These are phyloP conservation scores for Austroboletus novae-zelandiae DNA, from an alignment of 1,284 basidiomycete genomes.

Conservation along the genomic window DNA sequence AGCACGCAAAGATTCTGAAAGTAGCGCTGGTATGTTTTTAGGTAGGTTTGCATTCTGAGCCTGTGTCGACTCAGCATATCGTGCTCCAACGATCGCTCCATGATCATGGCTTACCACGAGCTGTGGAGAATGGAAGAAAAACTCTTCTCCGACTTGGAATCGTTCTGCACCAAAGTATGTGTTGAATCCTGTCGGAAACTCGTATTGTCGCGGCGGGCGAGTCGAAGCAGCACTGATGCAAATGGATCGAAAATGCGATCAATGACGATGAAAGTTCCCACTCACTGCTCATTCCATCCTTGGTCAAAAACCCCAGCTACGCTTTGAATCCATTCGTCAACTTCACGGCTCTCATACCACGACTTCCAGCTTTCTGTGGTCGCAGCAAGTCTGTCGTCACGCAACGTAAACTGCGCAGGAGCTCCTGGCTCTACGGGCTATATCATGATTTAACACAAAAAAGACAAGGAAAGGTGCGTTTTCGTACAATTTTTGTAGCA, in stretches of 20 bases:
- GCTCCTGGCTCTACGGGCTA: constrained; percentile 63
- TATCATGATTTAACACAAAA: constrained; percentile 1
- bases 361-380: constrained; percentile 78
- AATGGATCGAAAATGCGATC: constrained; percentile 3
- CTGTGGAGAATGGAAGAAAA: constrained; percentile 81
- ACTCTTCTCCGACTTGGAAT: constrained; percentile 83
- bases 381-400: constrained; percentile 70
- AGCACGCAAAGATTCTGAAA: constrained; percentile 76
- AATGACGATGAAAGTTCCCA: constrained; percentile 1
- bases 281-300: constrained; percentile 87
- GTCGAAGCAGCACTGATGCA: constrained; percentile 49
- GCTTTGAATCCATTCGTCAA: constrained; percentile 93
- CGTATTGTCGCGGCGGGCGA: constrained; percentile 70
- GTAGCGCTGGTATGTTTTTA: constrained; percentile 75
- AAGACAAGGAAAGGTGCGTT: neutral
- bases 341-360: constrained; percentile 84
- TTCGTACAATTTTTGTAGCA: constrained; percentile 60
- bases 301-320: constrained; percentile 82
- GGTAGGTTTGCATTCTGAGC: constrained; percentile 67
- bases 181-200: constrained; percentile 96
- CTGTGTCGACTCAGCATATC: constrained; percentile 33
- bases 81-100: neutral
- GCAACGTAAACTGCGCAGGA: constrained; percentile 63
- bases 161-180: constrained; percentile 83
- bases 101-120: constrained; percentile 57